These are phyloP conservation scores for Penicillium cosmopolitanum DNA, from an alignment of 495 filamentous ascomycete species.

Conservation along the genomic window DNA sequence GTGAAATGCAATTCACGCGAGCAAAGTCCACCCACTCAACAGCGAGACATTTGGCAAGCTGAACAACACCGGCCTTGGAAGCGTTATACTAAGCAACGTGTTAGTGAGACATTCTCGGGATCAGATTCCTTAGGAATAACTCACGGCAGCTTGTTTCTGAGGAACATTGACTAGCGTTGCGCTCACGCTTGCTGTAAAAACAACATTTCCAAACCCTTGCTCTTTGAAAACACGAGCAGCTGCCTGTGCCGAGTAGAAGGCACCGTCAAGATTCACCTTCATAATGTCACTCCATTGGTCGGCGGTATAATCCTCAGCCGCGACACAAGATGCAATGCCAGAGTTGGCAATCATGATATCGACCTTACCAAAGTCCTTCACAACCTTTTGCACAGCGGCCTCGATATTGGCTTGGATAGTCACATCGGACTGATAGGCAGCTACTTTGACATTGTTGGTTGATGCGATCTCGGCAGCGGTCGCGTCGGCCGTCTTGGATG, in stretches of 20 bases:
- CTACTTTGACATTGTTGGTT: slow-evolving; percentile 66
- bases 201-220: slow-evolving; percentile 44
- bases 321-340: slow-evolving; percentile 58
- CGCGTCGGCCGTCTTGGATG: slow-evolving; percentile 67
- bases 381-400: slow-evolving; percentile 54
- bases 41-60: slow-evolving; percentile 40
- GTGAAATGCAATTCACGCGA: slow-evolving; percentile 49
- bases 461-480: slow-evolving; percentile 71
- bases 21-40: slow-evolving; percentile 46
- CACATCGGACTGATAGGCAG: slow-evolving; percentile 72
- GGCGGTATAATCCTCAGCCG: slow-evolving; percentile 41
- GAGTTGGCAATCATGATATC: slow-evolving; percentile 81
- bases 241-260: slow-evolving; percentile 50
- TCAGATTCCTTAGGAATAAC: neutral
- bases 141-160: slow-evolving; percentile 45
- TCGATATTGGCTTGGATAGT: slow-evolving; percentile 58
- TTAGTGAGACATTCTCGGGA: neutral
- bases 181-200: slow-evolving; percentile 48
- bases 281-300: slow-evolving; percentile 44
- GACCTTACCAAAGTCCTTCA: slow-evolving; percentile 67
- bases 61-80: slow-evolving; percentile 43
- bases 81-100: slow-evolving; percentile 35
- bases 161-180: slow-evolving; percentile 50
- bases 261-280: slow-evolving; percentile 52
- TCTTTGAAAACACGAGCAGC: slow-evolving; percentile 45